Evolutionary conservation across 1,139 yeast species (phyloP).

Genomic region (Blastobotrys apis): DNA sequence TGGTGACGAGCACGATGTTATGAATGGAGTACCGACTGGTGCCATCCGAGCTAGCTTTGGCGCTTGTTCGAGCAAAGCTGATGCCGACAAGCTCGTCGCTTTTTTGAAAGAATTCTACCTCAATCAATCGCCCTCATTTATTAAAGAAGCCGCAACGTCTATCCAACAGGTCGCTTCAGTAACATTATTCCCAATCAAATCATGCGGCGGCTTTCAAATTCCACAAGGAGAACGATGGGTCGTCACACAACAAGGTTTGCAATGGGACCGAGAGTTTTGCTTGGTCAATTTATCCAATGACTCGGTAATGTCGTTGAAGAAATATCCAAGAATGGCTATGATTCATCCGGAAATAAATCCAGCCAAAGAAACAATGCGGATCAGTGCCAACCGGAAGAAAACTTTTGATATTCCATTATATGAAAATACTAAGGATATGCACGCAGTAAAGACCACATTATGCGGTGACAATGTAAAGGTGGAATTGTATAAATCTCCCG

Average conservation of each 20-base stretch:
- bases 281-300: slow-evolving; percentile 30
- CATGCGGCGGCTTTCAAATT: slow-evolving; percentile 37
- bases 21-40: slow-evolving; percentile 40
- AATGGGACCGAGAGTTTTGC: slow-evolving; percentile 40
- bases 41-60: slow-evolving; percentile 42
- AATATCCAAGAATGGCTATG: slow-evolving; percentile 34
- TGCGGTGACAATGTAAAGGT: slow-evolving; percentile 18
- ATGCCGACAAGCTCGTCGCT: slow-evolving; percentile 32
- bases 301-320: slow-evolving; percentile 34
- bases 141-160: neutral
- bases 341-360: slow-evolving; percentile 31
- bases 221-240: slow-evolving; percentile 31
- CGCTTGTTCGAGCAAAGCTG: slow-evolving; percentile 35
- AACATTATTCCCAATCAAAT: slow-evolving; percentile 38
- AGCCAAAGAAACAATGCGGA: slow-evolving; percentile 9
- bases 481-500: slow-evolving; percentile 20
- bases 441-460: slow-evolving; percentile 13
- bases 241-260: slow-evolving; percentile 32
- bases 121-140: slow-evolving; percentile 11
- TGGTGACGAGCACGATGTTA: slow-evolving; percentile 40
- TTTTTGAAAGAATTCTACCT: slow-evolving; percentile 29
- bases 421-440: slow-evolving; percentile 9
- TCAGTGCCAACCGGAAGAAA: neutral
- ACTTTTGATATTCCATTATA: slow-evolving; percentile 14
- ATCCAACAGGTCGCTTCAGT: slow-evolving; percentile 10